These are phyloP conservation scores for Lactuca saligna DNA, from an alignment of 129 eudicot genomes.

Conservation along the genomic window DNA sequence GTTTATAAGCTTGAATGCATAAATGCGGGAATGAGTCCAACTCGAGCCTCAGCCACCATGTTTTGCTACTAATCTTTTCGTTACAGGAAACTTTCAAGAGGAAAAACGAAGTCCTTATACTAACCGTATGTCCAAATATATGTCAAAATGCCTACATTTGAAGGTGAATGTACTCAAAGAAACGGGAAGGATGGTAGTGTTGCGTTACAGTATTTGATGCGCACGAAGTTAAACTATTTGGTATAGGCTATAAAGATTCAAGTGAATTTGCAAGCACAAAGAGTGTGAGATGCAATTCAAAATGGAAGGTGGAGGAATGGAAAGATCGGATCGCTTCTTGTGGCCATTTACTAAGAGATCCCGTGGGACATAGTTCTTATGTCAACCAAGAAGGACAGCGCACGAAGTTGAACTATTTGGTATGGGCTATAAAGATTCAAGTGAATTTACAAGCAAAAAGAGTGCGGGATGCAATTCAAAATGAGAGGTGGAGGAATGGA, in stretches of 20 bases:
- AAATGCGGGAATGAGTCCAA: no score
- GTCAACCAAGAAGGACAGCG: conserved; percentile 3
- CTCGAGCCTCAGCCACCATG: no score
- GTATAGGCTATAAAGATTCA: neutral
- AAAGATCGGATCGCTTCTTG: conserved; percentile 3
- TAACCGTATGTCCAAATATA: neutral
- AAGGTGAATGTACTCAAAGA: neutral
- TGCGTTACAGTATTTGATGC: neutral
- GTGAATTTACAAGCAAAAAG: neutral
- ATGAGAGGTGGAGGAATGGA: neutral
- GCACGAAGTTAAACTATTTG: neutral
- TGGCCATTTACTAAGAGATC: neutral
- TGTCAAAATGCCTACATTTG: neutral
- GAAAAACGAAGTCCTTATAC: no score
- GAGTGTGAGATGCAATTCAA: neutral
- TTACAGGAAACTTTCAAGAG: no score
- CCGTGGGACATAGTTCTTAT: neutral
- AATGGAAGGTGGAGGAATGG: neutral
- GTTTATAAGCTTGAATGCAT: no score
- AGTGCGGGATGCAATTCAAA: neutral
- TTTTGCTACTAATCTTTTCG: no score
- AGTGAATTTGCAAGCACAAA: neutral
- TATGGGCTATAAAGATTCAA: neutral
- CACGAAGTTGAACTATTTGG: no score
- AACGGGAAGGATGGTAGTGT: neutral